phyloP scores from a whole-genome alignment of 495 filamentous ascomycete species.

The Penicillium arizonense region DNA sequence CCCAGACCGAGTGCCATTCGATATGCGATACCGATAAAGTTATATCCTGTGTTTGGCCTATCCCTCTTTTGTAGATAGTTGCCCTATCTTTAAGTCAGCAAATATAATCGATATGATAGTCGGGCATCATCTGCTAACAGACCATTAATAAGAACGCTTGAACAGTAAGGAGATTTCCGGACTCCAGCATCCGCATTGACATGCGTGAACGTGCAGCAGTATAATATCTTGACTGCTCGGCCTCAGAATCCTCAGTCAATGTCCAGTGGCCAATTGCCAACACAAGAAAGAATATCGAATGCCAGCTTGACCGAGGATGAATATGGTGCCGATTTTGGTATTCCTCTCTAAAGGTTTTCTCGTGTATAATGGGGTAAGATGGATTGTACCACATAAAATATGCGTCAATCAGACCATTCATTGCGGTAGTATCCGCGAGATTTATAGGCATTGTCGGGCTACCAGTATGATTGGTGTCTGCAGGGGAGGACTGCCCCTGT shows the following conservation, averaged over 20 bases:
- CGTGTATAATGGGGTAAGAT: slow-evolving; percentile 22
- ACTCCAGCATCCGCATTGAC: slow-evolving; percentile 28
- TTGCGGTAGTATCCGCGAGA: slow-evolving; percentile 3
- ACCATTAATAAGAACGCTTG: slow-evolving; percentile 26
- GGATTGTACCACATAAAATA: slow-evolving; percentile 23
- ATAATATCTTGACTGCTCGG: slow-evolving; percentile 15
- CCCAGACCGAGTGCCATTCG: slow-evolving; percentile 47
- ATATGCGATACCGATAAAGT: slow-evolving; percentile 36
- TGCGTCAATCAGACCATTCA: slow-evolving; percentile 20
- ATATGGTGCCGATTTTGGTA: slow-evolving; percentile 10
- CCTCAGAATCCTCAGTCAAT: slow-evolving; percentile 5
- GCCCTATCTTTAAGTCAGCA: background rate
- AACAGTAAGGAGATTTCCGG: slow-evolving; percentile 19
- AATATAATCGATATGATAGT: too few species aligned
- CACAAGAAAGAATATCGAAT: slow-evolving; percentile 20
- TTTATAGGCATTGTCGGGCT: background rate
- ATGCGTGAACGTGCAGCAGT: slow-evolving; percentile 21
- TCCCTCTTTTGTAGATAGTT: slow-evolving; percentile 25
- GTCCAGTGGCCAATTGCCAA: slow-evolving; percentile 26
- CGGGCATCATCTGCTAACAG: background rate
- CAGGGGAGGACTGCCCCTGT: background rate
- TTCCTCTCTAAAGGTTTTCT: slow-evolving; percentile 21
- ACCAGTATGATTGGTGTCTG: background rate
- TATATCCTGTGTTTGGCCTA: slow-evolving; percentile 24
- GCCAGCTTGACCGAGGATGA: slow-evolving; percentile 15